These are phyloP conservation scores for Lathyrus aphaca DNA, from an alignment of 306 rosid species.

Conservation along the genomic window DNA sequence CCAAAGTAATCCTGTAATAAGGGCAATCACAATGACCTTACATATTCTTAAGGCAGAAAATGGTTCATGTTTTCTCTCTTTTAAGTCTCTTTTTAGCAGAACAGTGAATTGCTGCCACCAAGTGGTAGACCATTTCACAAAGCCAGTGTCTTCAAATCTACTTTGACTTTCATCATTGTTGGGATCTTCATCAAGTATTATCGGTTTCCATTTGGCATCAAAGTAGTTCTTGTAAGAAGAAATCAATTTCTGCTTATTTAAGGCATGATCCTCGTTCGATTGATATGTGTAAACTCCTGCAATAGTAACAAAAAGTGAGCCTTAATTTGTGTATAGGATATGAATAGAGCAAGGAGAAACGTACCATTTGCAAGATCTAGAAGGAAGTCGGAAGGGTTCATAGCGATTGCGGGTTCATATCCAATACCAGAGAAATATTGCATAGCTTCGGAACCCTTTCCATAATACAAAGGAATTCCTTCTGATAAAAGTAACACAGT, in stretches of 20 bases:
- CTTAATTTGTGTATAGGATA: no score
- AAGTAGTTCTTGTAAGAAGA: constrained; percentile 36
- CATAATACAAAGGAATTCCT: constrained; percentile 66
- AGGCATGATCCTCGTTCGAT: constrained; percentile 36
- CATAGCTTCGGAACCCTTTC: constrained; percentile 57
- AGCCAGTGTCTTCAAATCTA: constrained; percentile 37
- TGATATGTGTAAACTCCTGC: constrained; percentile 52
- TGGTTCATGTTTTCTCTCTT: constrained; percentile 58
- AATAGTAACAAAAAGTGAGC: not conserved
- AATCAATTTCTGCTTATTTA: constrained; percentile 46
- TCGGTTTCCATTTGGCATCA: constrained; percentile 40
- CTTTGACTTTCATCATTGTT: constrained; percentile 17
- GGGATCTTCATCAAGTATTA: constrained; percentile 32
- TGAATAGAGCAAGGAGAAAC: constrained; percentile 13
- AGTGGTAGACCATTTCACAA: constrained; percentile 56
- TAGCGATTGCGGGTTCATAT: constrained; percentile 53
- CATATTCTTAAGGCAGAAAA: constrained; percentile 55
- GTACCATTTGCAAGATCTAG: constrained; percentile 78
- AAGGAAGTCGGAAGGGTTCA: constrained; percentile 79
- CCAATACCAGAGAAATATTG: constrained; percentile 60
- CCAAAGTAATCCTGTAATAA: constrained; percentile 69
- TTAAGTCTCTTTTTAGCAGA: constrained; percentile 60
- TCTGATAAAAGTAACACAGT: constrained; percentile 61
- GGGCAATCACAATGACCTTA: constrained; percentile 51
- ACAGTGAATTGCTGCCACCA: constrained; percentile 72